Percentiles rank a stretch among this genome's conserved stretches.
Evolutionary conservation across 129 eudicot genomes (phyloP).

Genomic region (Pulicaria dysenterica): DNA sequence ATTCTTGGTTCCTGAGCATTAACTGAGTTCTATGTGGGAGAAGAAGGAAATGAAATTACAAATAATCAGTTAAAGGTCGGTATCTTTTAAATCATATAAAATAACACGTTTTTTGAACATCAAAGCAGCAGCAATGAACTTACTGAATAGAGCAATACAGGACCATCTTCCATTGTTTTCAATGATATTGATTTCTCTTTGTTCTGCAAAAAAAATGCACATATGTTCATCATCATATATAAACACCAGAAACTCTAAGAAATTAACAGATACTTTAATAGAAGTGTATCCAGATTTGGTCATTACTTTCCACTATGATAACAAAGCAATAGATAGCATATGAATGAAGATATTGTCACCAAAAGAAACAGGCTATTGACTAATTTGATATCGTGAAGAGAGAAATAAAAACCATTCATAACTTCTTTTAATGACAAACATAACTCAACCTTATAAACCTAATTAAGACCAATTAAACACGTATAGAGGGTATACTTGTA

Average conservation of each 20-base stretch:
- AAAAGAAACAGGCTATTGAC: no score
- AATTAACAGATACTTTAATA: conserved; percentile 2
- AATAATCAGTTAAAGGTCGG: background rate
- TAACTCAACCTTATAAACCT: no score
- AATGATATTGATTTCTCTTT: conserved; percentile 76
- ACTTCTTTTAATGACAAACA: no score
- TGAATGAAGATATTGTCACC: no score
- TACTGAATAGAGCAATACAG: conserved; percentile 81
- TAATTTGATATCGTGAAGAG: no score
- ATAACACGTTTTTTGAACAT: background rate
- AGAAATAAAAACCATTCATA: no score
- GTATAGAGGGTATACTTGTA: no score
- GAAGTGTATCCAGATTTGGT: background rate
- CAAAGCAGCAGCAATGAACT: conserved; percentile 30
- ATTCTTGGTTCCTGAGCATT: conserved; percentile 73
- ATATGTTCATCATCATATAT: background rate
- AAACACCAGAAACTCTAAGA: background rate
- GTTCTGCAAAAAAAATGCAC: conserved; percentile 52
- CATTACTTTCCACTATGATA: no score
- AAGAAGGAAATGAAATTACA: background rate
- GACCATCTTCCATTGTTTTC: conserved; percentile 99
- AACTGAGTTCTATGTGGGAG: conserved; percentile 70
- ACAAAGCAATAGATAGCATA: no score
- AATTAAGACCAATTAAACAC: no score
- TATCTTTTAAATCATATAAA: background rate